These are phyloP conservation scores for Fragosphaeria purpurea DNA, from an alignment of 2,329 filamentous ascomycete genomes.

Conservation along the genomic window DNA sequence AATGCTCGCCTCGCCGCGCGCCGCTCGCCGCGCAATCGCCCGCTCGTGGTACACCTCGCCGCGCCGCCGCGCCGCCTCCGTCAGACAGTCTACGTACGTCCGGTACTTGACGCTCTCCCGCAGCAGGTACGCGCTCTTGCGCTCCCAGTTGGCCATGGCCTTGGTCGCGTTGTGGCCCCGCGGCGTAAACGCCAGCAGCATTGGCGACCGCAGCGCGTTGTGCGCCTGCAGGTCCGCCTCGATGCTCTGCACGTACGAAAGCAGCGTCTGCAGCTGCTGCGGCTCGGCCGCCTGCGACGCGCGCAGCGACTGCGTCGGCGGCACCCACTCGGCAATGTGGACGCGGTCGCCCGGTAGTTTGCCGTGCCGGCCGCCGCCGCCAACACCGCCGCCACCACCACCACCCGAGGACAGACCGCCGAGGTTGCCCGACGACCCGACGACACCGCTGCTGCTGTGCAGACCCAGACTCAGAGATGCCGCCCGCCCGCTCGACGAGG, in stretches of 20 bases:
- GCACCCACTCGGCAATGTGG: constrained; percentile 76
- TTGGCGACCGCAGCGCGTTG: constrained; percentile 76
- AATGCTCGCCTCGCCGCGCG: constrained; percentile 25
- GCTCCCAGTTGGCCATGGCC: constrained; percentile 95
- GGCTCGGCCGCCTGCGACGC: constrained; percentile 67
- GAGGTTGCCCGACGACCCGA: no score
- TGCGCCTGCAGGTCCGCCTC: constrained; percentile 79
- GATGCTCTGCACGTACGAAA: constrained; percentile 71
- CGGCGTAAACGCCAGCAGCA: constrained; percentile 82
- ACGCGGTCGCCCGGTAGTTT: constrained; percentile 78
- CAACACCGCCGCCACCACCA: no score
- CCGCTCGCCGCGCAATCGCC: constrained; percentile 39
- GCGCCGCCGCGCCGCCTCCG: constrained; percentile 59
- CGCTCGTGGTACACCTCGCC: constrained; percentile 59
- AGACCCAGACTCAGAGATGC: constrained; percentile 2
- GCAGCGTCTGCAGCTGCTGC: constrained; percentile 69
- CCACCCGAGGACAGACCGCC: no score
- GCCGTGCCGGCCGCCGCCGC: constrained; percentile 6
- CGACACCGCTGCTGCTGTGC: not conserved
- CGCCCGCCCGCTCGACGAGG: constrained; percentile 29
- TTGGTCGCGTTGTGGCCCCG: constrained; percentile 69
- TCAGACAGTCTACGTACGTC: constrained; percentile 83
- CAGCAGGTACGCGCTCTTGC: constrained; percentile 83
- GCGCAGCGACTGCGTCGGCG: constrained; percentile 83
- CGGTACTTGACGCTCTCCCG: constrained; percentile 94